Percentiles rank a stretch among this genome's conserved stretches.
These are phyloP conservation scores for Metarhizium sp. DNA, from an alignment of 2,329 filamentous ascomycete genomes.

Conservation along the genomic window DNA sequence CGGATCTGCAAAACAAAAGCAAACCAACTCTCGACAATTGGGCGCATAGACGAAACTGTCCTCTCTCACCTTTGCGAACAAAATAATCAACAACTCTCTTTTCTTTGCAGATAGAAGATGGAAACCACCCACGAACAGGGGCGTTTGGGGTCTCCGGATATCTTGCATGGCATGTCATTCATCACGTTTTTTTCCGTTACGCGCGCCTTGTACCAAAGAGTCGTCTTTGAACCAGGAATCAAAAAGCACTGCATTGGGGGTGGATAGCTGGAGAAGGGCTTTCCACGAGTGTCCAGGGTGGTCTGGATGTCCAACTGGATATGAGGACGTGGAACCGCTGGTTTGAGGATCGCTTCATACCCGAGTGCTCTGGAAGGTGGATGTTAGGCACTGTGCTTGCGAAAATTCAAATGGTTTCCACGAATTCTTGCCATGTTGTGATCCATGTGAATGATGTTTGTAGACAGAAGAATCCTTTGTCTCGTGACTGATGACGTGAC, in stretches of 20 bases:
- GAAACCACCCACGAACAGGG: conserved; percentile 50
- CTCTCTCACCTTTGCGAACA: not conserved
- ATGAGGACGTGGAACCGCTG: conserved; percentile 54
- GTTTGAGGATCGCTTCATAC: conserved; percentile 56
- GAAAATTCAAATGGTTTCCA: conserved; percentile 51
- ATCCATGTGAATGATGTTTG: conserved; percentile 3
- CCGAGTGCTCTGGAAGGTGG: conserved; percentile 39
- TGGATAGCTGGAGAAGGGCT: conserved; percentile 50
- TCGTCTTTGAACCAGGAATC: conserved; percentile 30
- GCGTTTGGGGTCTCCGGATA: conserved; percentile 74
- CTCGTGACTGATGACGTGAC: not conserved
- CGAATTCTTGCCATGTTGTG: conserved; percentile 10
- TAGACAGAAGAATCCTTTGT: not conserved
- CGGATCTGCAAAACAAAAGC: conserved; percentile 53
- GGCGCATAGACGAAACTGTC: conserved; percentile 38
- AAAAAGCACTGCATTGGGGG: conserved; percentile 40
- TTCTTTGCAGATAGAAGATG: conserved; percentile 63
- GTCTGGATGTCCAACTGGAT: conserved; percentile 28
- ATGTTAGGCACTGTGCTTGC: conserved; percentile 45
- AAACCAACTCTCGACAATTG: conserved; percentile 32
- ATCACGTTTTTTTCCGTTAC: conserved; percentile 35
- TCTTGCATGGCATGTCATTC: conserved; percentile 57
- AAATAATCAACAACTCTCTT: not conserved
- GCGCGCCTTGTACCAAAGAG: conserved; percentile 35
- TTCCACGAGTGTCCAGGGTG: conserved; percentile 44